These are phyloP conservation scores for Hypericum androsaemum DNA, from an alignment of 345 rosid species.

Conservation along the genomic window DNA sequence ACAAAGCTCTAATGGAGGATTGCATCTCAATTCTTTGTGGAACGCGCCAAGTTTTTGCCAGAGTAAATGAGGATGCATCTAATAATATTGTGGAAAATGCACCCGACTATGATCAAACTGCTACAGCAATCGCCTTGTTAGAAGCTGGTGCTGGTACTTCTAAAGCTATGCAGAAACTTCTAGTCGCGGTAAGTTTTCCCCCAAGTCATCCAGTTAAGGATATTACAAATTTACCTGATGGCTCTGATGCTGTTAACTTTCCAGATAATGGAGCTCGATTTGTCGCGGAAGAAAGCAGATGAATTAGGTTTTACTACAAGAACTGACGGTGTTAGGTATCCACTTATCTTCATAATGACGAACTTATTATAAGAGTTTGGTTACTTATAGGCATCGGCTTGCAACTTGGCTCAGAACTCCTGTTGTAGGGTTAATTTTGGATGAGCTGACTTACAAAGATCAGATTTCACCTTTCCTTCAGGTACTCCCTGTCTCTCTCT, in stretches of 20 bases:
- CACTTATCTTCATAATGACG: slow-evolving; percentile 7
- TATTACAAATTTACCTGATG: background rate
- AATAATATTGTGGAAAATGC: slow-evolving; percentile 17
- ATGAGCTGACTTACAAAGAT: slow-evolving; percentile 53
- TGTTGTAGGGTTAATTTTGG: slow-evolving; percentile 55
- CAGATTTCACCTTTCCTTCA: slow-evolving; percentile 51
- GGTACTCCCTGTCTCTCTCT: slow-evolving; percentile 21
- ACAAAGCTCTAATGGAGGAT: slow-evolving; percentile 56
- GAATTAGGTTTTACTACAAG: slow-evolving; percentile 42
- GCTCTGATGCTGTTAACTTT: slow-evolving; percentile 13
- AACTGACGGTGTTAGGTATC: slow-evolving; percentile 74
- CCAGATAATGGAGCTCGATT: slow-evolving; percentile 80
- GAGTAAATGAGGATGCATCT: slow-evolving; percentile 8
- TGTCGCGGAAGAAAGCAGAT: slow-evolving; percentile 58
- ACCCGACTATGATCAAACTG: slow-evolving; percentile 18
- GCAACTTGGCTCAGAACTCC: slow-evolving; percentile 52
- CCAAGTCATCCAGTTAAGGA: background rate
- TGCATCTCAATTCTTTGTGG: slow-evolving; percentile 46
- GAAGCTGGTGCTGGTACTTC: slow-evolving; percentile 41
- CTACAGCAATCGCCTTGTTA: slow-evolving; percentile 30
- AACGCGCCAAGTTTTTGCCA: slow-evolving; percentile 23
- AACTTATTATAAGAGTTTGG: slow-evolving; percentile 1
- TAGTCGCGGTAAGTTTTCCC: slow-evolving; percentile 37
- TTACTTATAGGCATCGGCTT: background rate
- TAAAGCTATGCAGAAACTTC: slow-evolving; percentile 47